Evolutionary conservation across 2,329 filamentous ascomycete species (phyloP).

Genomic region (Pseudogymnoascus sp.): DNA sequence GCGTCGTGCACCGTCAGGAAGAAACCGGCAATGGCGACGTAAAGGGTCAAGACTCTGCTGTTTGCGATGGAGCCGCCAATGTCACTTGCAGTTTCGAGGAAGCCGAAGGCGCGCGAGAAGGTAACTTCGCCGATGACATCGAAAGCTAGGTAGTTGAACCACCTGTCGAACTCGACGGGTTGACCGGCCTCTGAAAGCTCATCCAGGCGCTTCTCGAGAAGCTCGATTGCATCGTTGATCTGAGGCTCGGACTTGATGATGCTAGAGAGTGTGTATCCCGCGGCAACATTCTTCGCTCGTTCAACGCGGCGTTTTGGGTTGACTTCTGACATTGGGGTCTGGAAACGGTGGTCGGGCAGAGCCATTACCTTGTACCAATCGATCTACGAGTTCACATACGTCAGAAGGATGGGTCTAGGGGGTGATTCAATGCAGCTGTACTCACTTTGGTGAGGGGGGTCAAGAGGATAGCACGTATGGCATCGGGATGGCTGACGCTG

Average conservation of each 20-base stretch:
- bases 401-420: not conserved
- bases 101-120: conserved; percentile 22
- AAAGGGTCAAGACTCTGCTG: conserved; percentile 23
- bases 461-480: conserved; percentile 30
- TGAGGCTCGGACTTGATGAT: conserved; percentile 23
- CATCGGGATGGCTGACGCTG: conserved; percentile 36
- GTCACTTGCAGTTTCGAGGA: conserved; percentile 24
- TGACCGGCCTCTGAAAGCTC: conserved; percentile 11
- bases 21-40: conserved; percentile 29
- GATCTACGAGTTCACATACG: not conserved
- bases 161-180: conserved; percentile 19
- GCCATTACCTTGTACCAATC: conserved; percentile 23
- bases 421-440: not conserved
- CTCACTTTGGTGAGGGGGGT: conserved; percentile 28
- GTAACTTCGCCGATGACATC: conserved; percentile 24
- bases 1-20: conserved; percentile 29
- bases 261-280: conserved; percentile 27
- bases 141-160: conserved; percentile 21
- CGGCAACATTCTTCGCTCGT: conserved; percentile 27
- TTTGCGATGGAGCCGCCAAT: conserved; percentile 32
- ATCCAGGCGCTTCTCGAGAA: conserved; percentile 25
- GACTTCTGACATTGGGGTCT: conserved; percentile 33
- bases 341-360: conserved; percentile 34
- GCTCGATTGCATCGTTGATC: conserved; percentile 24
- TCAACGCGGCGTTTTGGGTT: conserved; percentile 30